Evolutionary conservation across 139 green algal genomes (phyloP).

Genomic region (Tetratostichococcus sp.): DNA sequence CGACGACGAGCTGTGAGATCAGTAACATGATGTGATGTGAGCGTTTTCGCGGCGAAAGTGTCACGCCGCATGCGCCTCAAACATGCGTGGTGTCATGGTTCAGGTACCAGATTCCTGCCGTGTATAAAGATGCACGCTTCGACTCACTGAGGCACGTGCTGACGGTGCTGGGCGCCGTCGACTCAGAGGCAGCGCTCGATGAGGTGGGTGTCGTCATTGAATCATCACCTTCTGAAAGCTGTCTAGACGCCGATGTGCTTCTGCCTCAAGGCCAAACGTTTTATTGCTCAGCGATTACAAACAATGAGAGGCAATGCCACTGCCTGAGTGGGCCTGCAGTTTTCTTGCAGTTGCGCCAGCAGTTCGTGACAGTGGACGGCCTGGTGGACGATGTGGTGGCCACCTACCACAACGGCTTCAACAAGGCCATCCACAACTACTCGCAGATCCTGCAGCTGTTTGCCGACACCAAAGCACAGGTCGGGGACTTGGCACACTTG

Average conservation of each 20-base stretch:
- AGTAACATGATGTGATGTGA: too few species aligned
- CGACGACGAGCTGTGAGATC: slow-evolving; percentile 57
- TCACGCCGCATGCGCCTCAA: too few species aligned
- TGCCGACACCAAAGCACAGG: slow-evolving; percentile 58
- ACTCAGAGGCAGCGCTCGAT: slow-evolving; percentile 45
- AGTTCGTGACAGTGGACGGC: slow-evolving; percentile 40
- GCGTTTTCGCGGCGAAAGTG: too few species aligned
- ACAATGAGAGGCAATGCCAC: too few species aligned
- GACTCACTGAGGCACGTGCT: slow-evolving; percentile 75
- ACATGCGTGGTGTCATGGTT: too few species aligned
- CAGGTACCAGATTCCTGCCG: slow-evolving; percentile 19
- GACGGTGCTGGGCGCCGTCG: slow-evolving; percentile 56
- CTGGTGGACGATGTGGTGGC: slow-evolving; percentile 69
- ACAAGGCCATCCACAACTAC: slow-evolving; percentile 84
- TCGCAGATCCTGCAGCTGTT: slow-evolving; percentile 78
- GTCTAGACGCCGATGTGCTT: too few species aligned
- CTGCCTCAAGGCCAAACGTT: too few species aligned
- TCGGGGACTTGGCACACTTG: too few species aligned
- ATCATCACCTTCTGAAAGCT: too few species aligned
- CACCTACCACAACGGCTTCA: slow-evolving; percentile 75
- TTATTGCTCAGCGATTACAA: too few species aligned
- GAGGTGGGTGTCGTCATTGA: slow-evolving; percentile 50
- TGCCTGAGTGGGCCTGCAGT: too few species aligned
- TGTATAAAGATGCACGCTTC: slow-evolving; percentile 62
- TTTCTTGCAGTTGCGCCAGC: slow-evolving; percentile 47